Conservation (phyloP, 257 asterid genomes). For the Scutellaria baicalensis region DNA sequence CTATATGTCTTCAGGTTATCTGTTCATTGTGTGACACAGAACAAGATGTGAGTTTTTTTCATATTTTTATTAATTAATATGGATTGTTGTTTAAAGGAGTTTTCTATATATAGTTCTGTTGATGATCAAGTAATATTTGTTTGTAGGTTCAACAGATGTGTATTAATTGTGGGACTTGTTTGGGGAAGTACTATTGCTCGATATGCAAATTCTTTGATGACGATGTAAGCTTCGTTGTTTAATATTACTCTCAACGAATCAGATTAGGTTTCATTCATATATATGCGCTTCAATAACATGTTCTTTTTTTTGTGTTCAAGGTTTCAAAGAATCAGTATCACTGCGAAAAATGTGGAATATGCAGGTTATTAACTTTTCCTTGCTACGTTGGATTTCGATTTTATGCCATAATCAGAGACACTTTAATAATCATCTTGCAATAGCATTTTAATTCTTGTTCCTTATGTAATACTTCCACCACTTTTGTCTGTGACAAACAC, state of each 20-base stretch:
- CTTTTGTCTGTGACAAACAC: slow-evolving; percentile 4
- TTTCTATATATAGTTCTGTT: not conserved
- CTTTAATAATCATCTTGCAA: not conserved
- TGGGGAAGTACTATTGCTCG: slow-evolving; percentile 62
- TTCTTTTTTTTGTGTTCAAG: slow-evolving; percentile 16
- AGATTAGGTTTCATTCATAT: not conserved
- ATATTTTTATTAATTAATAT: not conserved
- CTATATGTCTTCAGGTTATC: slow-evolving; percentile 19
- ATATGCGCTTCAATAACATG: not conserved
- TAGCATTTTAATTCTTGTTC: not conserved
- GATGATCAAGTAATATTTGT: not conserved
- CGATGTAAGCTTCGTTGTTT: slow-evolving; percentile 35
- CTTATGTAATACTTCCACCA: not conserved
- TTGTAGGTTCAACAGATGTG: slow-evolving; percentile 30
- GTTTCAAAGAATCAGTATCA: slow-evolving; percentile 64
- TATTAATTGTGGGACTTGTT: slow-evolving; percentile 44
- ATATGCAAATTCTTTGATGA: slow-evolving; percentile 70
- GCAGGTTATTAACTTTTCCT: slow-evolving; percentile 39
- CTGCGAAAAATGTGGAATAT: slow-evolving; percentile 71
- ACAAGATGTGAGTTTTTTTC: slow-evolving; percentile 31
- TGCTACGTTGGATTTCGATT: not conserved
- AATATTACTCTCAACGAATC: not conserved
- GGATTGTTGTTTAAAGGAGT: not conserved
- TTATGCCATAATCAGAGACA: too few relatives aligned
- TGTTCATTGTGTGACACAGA: slow-evolving; percentile 33